Evolutionary conservation across 345 rosid genomes (phyloP), one percentile per base, ranked within the genome.

Genomic region (Salix viminalis): DNA sequence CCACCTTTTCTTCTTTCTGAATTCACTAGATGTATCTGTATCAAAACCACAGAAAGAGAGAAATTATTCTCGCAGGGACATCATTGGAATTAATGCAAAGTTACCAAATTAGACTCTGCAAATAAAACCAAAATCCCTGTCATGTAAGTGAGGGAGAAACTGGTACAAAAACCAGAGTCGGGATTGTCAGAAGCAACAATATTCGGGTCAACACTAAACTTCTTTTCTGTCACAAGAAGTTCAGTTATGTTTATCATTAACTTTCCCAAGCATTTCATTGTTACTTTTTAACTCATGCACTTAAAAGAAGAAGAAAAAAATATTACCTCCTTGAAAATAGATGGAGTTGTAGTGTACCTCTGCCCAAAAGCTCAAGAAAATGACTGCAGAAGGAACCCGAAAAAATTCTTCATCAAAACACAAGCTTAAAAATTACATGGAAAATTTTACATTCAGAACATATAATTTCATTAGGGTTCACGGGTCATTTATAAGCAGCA

Each of bases 321-420:
- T 80, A 24, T 80, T 80, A 88, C 96, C 96, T 85, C 81, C 86
- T 86, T 84, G 83, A 46, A 88, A 84, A 85, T 90, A 86, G 79
- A 95, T 91, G n/a, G 99, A 86, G 79, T 95, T 95, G 91, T 95
- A 95, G 81, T 95, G 99, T 67, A 95, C 99, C 81, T 95, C 99
- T 66, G 99, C 98, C 99, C 99, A 93, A 72, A 95, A 95, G 81
- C 99, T 95, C 79, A 93, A 72, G 82, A 74, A 91, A 76, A 95
- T 88, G 42, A 72, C 99, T 95, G 91, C 89, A 90, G 10, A 70
- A 23, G 73, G 76, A 67, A 67, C 37, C 60, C 15, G 68, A 71
- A 65, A 18, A 71, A 65, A 18, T 32, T 44, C 72, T 19, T 65
- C 26, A n/a, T 80, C 70, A 71, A 71, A 32, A 75, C 62, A 54